Base-by-base conservation (phyloP, 305 asterid species). In the Fraxinus velutina region DNA sequence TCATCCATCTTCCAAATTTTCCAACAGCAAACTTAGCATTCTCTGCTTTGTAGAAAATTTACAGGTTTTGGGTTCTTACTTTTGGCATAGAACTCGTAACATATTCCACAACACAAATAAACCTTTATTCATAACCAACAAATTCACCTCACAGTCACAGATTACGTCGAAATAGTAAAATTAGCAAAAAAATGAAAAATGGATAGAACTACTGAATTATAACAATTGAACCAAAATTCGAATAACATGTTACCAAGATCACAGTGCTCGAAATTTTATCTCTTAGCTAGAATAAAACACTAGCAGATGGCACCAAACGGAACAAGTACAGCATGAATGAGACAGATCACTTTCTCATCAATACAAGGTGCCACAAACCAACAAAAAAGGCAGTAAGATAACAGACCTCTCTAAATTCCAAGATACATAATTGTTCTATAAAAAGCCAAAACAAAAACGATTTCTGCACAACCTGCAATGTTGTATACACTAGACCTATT, bases 381-480 rank as follows among this genome's bases (percentile, higher is more conserved):
- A 1, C 80, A 60, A 32, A 76, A 50, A 79, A 19, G 50, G 3
- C 36, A 75, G 12, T 12, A 71, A 79, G 29, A 66, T 76, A 83
- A 79, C 72, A 81, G 75, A 68, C 42, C 74, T 73, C 76, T 29
- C 55, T 78, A 64, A 60, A 44, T 7, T 42, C 74, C 80, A 44
- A 62, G 77, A 73, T 66, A 76, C 82, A 80, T 36, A 21, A 21
- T 55, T 15, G 87, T 79, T 80, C 76, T 60, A 82, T 60, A 34
- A 76, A 64, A 73, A 81, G 78, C 76, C 2, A 22, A 22, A 78
- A 50, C 68, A 87, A 72, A 70, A 80, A 70, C 78, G 36, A 85
- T 81, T 82, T 81, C 87, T 84, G 84, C 90, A 88, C 90, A 88
- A 79, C 88, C 84, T 80, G 84, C 75, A 84, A 79, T 75, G 78